These are phyloP conservation scores for Acacia crassicarpa DNA, from an alignment of 306 rosid species.

Conservation along the genomic window DNA sequence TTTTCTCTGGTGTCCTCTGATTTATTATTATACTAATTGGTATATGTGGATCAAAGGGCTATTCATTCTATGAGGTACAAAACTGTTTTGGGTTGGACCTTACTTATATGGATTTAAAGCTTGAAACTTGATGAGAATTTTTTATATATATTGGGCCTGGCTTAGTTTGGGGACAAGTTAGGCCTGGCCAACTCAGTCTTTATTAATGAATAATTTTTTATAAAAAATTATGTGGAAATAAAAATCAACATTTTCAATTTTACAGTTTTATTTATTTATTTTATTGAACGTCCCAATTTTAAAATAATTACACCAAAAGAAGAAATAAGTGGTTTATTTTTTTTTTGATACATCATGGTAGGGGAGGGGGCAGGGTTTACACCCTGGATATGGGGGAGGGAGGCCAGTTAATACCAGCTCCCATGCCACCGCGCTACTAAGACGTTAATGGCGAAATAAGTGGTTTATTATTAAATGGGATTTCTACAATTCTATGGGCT, in stretches of 20 bases:
- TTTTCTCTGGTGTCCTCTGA: background rate
- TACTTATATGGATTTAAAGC: background rate
- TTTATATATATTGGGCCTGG: background rate
- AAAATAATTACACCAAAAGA: background rate
- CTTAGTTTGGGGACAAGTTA: background rate
- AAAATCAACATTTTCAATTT: background rate
- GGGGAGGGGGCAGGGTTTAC: too few relatives aligned
- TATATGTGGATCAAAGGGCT: background rate
- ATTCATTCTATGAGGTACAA: background rate
- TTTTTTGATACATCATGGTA: too few relatives aligned
- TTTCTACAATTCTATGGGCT: constrained; percentile 15
- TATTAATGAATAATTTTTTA: background rate
- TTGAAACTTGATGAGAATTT: background rate
- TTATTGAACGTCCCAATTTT: background rate
- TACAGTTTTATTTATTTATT: background rate
- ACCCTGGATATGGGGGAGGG: too few relatives aligned
- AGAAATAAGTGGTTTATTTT: background rate
- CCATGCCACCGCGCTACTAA: too few relatives aligned
- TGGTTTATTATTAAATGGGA: constrained; percentile 14
- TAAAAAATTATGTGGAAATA: background rate
- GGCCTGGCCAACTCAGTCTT: background rate
- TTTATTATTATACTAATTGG: background rate
- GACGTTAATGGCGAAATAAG: too few relatives aligned
- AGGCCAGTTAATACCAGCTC: too few relatives aligned
- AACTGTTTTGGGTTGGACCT: background rate